Evolutionary conservation across 139 green algal species (phyloP).

Genomic region (Chlamydomonas incerta): DNA sequence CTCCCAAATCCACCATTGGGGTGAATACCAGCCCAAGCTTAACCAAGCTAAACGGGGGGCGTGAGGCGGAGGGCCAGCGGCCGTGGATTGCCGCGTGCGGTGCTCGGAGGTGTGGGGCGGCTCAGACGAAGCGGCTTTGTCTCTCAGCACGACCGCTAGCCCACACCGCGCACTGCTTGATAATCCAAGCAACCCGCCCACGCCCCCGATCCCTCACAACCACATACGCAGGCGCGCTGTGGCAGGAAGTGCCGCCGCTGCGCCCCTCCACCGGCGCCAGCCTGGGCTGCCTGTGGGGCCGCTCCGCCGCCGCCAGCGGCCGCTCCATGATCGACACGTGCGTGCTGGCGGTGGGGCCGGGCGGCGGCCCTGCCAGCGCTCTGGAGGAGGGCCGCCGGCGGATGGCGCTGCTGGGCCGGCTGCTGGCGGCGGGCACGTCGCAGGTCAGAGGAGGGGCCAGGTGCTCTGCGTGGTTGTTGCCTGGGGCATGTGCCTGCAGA

Average conservation of each 20-base stretch:
- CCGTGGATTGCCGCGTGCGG: too few relatives aligned
- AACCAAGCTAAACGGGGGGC: too few relatives aligned
- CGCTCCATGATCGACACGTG: slow-evolving; percentile 6
- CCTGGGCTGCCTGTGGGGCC: slow-evolving; percentile 44
- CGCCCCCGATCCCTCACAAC: too few relatives aligned
- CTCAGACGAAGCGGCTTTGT: too few relatives aligned
- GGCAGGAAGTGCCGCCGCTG: slow-evolving; percentile 30
- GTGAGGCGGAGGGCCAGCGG: too few relatives aligned
- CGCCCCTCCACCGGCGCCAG: slow-evolving; percentile 10
- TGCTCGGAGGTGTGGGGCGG: too few relatives aligned
- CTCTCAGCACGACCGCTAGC: too few relatives aligned
- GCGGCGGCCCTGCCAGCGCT: background rate
- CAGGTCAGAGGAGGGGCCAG: background rate
- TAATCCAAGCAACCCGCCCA: too few relatives aligned
- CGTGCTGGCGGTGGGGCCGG: slow-evolving; percentile 25
- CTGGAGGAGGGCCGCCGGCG: slow-evolving; percentile 7
- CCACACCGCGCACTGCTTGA: background rate
- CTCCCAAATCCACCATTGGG: too few relatives aligned
- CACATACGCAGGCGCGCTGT: slow-evolving; percentile 35
- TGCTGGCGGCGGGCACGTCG: background rate
- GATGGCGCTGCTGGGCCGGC: slow-evolving; percentile 16
- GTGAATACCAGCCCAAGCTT: too few relatives aligned
- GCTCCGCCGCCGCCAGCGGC: slow-evolving; percentile 9
- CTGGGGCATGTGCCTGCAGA: too few relatives aligned
- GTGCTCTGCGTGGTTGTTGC: too few relatives aligned